phyloP scores from a whole-genome alignment of 257 asterid species.

The Nicotiana paniculata region DNA sequence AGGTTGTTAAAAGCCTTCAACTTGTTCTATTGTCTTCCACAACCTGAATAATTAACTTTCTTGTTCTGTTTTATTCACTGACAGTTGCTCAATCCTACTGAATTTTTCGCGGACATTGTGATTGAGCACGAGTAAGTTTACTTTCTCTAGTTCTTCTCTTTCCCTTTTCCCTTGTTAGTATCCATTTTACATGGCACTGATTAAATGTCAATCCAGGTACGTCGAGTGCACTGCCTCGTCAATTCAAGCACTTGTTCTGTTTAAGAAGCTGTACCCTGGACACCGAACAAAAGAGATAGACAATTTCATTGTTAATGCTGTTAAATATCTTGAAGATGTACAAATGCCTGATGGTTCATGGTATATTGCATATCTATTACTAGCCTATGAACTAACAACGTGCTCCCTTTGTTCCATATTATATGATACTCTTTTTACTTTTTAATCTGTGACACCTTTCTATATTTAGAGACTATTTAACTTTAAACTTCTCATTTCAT shows the following conservation, averaged over 20 bases:
- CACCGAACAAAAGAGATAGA: constrained; percentile 59
- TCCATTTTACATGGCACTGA: not conserved
- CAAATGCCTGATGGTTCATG: constrained; percentile 83
- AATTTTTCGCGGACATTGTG: constrained; percentile 54
- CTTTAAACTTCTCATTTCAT: no score
- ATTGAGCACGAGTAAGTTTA: constrained; percentile 70
- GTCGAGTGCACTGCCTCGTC: constrained; percentile 79
- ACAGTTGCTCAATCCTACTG: constrained; percentile 75
- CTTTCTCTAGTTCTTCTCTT: not conserved
- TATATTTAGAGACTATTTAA: no score
- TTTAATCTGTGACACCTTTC: no score
- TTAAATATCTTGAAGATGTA: constrained; percentile 40
- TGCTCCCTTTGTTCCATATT: no score
- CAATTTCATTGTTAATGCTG: constrained; percentile 33
- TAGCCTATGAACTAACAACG: not conserved
- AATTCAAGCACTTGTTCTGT: constrained; percentile 58
- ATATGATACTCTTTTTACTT: no score
- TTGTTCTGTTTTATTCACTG: not conserved
- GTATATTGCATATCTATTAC: constrained; percentile 16
- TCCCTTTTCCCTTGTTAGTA: not conserved
- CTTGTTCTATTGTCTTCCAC: not conserved
- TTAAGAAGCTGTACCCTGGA: constrained; percentile 46
- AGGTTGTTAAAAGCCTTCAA: not conserved
- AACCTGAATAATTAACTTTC: not conserved
- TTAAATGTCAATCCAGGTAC: constrained; percentile 29